phyloP scores from a whole-genome alignment of 495 filamentous ascomycete genomes.

The Penicillium simplicissimum region DNA sequence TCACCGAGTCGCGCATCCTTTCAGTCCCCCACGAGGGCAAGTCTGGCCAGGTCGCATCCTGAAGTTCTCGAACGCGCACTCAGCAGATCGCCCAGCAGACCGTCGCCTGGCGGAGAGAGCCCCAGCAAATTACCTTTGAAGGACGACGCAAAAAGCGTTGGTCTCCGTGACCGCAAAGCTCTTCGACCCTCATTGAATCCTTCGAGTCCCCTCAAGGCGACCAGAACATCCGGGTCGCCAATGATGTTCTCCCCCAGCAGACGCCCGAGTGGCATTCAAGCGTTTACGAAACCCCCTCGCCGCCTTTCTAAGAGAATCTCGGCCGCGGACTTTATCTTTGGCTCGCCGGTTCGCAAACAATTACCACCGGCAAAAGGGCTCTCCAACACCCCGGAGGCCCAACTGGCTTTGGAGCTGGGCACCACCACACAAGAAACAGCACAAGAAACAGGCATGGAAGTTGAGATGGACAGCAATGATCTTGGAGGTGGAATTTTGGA shows the following conservation, averaged over 20 bases:
- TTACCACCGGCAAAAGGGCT: slow-evolving; percentile 23
- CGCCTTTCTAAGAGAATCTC: slow-evolving; percentile 43
- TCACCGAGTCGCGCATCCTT: slow-evolving; percentile 54
- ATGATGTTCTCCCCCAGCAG: slow-evolving; percentile 33
- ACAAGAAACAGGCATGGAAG: slow-evolving; percentile 21
- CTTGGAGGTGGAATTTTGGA: slow-evolving; percentile 30
- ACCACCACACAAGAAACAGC: slow-evolving; percentile 34
- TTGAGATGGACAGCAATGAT: slow-evolving; percentile 19
- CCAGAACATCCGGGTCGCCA: slow-evolving; percentile 32
- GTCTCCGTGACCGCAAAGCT: slow-evolving; percentile 39
- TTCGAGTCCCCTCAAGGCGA: slow-evolving; percentile 38
- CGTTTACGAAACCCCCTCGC: slow-evolving; percentile 45
- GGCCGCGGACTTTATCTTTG: slow-evolving; percentile 45
- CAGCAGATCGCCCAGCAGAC: slow-evolving; percentile 35
- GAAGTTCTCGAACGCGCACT: slow-evolving; percentile 54
- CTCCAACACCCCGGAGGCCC: slow-evolving; percentile 39
- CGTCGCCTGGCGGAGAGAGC: slow-evolving; percentile 17
- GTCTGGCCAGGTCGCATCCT: slow-evolving; percentile 63
- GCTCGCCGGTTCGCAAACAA: slow-evolving; percentile 41
- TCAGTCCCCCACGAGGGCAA: slow-evolving; percentile 65
- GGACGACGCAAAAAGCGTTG: slow-evolving; percentile 30
- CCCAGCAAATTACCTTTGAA: slow-evolving; percentile 24
- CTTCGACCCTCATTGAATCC: slow-evolving; percentile 39
- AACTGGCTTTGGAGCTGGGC: slow-evolving; percentile 43
- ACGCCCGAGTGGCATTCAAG: slow-evolving; percentile 37